A percentile compares a stretch with the other conserved stretches of the same genome.
Evolutionary conservation across 176 grass and related monocot genomes (phyloP).

Genomic region (Otatea glauca): DNA sequence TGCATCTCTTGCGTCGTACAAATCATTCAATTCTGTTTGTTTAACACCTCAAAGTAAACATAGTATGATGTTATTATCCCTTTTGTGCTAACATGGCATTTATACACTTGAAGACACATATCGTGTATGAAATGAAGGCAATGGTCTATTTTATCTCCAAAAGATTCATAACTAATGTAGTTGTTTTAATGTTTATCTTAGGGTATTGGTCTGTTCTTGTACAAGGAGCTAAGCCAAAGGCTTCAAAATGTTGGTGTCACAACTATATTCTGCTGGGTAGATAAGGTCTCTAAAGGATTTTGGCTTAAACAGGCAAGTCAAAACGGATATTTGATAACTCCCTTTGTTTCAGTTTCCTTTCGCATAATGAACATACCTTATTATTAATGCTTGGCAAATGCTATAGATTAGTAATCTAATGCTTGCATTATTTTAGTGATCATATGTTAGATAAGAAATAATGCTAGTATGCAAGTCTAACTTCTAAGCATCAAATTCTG

Average conservation of each 20-base stretch:
- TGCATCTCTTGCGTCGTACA: neutral
- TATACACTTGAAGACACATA: neutral
- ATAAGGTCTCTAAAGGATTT: conserved; percentile 82
- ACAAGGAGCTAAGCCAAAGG: conserved; percentile 71
- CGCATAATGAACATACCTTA: conserved; percentile 29
- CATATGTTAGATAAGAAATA: neutral
- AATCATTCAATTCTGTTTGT: conserved; percentile 17
- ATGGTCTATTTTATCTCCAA: neutral
- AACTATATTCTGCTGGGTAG: conserved; percentile 85
- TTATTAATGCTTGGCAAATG: neutral
- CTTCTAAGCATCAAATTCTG: neutral
- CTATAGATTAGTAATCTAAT: conserved; percentile 10
- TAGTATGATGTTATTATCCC: neutral
- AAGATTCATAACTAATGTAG: conserved; percentile 1
- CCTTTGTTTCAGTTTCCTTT: neutral
- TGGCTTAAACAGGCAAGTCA: conserved; percentile 90
- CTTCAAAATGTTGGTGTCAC: conserved; percentile 82
- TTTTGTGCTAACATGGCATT: neutral
- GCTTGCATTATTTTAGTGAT: neutral
- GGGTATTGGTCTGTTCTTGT: conserved; percentile 80
- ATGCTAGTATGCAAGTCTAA: neutral
- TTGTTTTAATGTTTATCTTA: conserved; percentile 47
- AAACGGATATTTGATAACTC: neutral
- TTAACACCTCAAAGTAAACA: conserved; percentile 3
- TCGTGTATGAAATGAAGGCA: conserved; percentile 14